phyloP scores from a whole-genome alignment of 2,329 filamentous ascomycete species.

The Rhinocladiella similis region DNA sequence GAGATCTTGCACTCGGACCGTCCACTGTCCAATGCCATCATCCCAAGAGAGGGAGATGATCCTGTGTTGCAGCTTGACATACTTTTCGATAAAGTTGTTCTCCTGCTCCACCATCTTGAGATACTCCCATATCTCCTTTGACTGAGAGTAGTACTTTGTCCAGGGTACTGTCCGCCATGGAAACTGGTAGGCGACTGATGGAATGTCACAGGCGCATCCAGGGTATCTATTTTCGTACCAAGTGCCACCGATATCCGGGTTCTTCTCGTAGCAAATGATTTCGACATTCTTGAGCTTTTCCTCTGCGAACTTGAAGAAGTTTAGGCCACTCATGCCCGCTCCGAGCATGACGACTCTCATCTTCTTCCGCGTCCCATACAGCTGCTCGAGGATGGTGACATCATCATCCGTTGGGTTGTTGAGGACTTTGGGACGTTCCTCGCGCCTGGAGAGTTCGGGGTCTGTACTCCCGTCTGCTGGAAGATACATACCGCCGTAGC shows the following conservation, averaged over 20 bases:
- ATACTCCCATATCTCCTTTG: constrained; percentile 33
- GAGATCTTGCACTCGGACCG: constrained; percentile 27
- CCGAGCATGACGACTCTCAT: constrained; percentile 24
- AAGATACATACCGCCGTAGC: constrained; percentile 17
- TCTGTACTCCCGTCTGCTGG: constrained; percentile 13
- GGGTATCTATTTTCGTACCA: constrained; percentile 39
- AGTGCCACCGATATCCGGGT: constrained; percentile 36
- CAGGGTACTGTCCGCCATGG: constrained; percentile 36
- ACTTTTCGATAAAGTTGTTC: constrained; percentile 31
- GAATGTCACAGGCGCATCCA: constrained; percentile 37
- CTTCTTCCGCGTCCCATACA: constrained; percentile 22
- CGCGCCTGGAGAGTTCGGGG: constrained; percentile 1
- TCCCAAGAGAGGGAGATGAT: constrained; percentile 34
- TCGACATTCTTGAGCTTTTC: constrained; percentile 17
- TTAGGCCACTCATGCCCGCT: constrained; percentile 15
- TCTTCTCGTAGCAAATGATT: constrained; percentile 33
- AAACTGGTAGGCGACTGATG: constrained; percentile 35
- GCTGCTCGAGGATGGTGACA: constrained; percentile 18
- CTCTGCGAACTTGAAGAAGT: constrained; percentile 15
- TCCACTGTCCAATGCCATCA: constrained; percentile 32
- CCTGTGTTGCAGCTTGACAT: constrained; percentile 31
- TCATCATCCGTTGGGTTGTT: constrained; percentile 16
- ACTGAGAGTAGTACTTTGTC: constrained; percentile 29
- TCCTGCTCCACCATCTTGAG: constrained; percentile 29
- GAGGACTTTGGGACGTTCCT: constrained; percentile 7